These are phyloP conservation scores for Fusarium sacchari DNA, from an alignment of 2,329 filamentous ascomycete species.

Conservation along the genomic window DNA sequence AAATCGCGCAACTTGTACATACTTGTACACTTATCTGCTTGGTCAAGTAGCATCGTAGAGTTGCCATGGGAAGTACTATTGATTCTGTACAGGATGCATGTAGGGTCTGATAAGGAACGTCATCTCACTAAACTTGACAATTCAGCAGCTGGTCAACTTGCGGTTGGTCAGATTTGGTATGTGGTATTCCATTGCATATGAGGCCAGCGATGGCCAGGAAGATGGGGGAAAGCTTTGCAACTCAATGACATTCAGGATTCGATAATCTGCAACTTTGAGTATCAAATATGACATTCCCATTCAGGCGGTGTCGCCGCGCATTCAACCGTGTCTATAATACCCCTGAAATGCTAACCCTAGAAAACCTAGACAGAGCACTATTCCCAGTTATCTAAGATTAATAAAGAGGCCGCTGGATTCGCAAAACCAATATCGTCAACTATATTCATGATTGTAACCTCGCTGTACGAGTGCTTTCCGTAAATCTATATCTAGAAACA, in stretches of 20 bases:
- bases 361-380: neutral
- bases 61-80: conserved; percentile 6
- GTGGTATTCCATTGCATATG: conserved; percentile 16
- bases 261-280: neutral
- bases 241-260: neutral
- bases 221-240: neutral
- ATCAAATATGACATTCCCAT: neutral
- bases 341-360: neutral
- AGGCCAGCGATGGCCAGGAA: conserved; percentile 17
- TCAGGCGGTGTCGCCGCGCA: neutral
- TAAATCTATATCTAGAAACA: conserved; percentile 30
- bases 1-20: conserved; percentile 6
- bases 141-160: neutral
- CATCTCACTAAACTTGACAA: conserved; percentile 4
- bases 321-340: neutral
- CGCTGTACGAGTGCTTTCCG: conserved; percentile 24
- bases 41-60: conserved; percentile 8
- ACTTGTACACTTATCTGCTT: neutral
- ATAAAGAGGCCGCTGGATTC: neutral
- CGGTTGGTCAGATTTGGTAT: neutral
- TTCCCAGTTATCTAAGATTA: neutral
- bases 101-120: conserved; percentile 15
- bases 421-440: conserved; percentile 14
- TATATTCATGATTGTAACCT: conserved; percentile 26
- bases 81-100: conserved; percentile 27